Conservation (phyloP, 305 asterid genomes). For the Caryopteris hybrid region DNA sequence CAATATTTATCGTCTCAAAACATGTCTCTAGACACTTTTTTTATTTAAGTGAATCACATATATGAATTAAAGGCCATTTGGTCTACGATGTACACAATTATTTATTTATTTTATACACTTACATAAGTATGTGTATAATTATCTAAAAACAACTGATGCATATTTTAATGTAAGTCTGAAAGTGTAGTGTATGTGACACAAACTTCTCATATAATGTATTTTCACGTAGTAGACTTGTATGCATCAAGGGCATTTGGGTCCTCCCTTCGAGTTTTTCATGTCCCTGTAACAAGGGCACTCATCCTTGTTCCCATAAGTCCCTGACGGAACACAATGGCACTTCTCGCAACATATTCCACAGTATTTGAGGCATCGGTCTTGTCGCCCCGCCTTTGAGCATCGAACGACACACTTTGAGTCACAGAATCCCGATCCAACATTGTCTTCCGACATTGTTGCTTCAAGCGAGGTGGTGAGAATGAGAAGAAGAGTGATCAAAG, state of each 20-base stretch:
- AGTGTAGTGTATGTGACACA: neutral
- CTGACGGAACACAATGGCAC: slow-evolving; percentile 51
- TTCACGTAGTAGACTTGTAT: neutral
- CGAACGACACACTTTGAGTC: slow-evolving; percentile 21
- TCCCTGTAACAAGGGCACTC: slow-evolving; percentile 54
- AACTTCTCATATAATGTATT: neutral
- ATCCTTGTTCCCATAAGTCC: slow-evolving; percentile 48
- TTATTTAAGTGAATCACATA: too few species aligned
- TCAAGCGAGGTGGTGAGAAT: neutral
- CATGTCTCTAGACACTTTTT: too few species aligned
- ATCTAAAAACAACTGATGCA: too few species aligned
- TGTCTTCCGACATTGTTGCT: neutral
- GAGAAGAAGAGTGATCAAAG: neutral
- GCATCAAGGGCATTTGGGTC: slow-evolving; percentile 36
- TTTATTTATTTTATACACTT: too few species aligned
- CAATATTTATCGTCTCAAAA: too few species aligned
- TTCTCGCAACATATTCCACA: slow-evolving; percentile 46
- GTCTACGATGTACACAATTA: too few species aligned
- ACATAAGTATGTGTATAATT: too few species aligned
- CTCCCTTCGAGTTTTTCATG: slow-evolving; percentile 45
- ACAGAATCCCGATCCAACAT: slow-evolving; percentile 6
- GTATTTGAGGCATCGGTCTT: slow-evolving; percentile 42
- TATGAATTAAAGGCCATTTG: too few species aligned
- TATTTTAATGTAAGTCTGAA: too few species aligned
- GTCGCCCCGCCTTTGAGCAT: slow-evolving; percentile 36